Percentiles rank a stretch among this genome's conserved stretches.
These are phyloP conservation scores for Picea abies DNA, from an alignment of 83 land plant species.

Conservation along the genomic window DNA sequence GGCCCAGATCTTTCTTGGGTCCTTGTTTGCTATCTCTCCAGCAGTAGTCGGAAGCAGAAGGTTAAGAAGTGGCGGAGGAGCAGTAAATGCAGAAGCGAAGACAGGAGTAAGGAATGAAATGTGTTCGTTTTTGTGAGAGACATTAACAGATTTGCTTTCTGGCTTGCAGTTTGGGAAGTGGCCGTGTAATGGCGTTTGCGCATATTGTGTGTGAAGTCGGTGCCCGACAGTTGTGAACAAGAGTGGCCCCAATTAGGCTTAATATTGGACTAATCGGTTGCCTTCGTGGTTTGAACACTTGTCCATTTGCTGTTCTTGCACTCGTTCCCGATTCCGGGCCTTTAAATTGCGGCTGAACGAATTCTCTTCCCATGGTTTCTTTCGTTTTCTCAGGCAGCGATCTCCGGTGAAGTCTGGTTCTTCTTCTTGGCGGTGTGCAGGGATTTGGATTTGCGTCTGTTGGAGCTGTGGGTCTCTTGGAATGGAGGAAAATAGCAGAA, in stretches of 20 bases:
- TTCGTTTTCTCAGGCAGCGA: too few species aligned
- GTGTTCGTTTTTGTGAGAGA: too few species aligned
- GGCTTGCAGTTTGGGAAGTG: too few species aligned
- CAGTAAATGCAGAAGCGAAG: too few species aligned
- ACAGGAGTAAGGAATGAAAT: too few species aligned
- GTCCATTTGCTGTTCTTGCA: neutral
- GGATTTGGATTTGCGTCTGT: neutral
- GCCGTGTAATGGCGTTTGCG: too few species aligned
- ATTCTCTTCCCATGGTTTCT: neutral
- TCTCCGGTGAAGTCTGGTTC: neutral
- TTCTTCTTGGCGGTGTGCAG: neutral
- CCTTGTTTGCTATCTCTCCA: neutral
- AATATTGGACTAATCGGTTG: neutral
- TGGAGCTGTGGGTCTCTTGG: neutral
- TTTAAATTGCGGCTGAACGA: neutral
- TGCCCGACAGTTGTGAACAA: too few species aligned
- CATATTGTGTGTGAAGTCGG: too few species aligned
- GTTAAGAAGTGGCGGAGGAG: too few species aligned
- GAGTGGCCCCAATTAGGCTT: neutral
- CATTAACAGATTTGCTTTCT: too few species aligned
- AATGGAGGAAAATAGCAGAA: slow-evolving; percentile 4
- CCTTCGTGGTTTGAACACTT: neutral
- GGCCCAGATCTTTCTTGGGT: slow-evolving; percentile 2
- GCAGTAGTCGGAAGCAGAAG: neutral
- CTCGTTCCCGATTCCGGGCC: neutral